These are phyloP conservation scores for Saccharum officinarum DNA, from an alignment of 176 grass and related monocot genomes.

Conservation along the genomic window DNA sequence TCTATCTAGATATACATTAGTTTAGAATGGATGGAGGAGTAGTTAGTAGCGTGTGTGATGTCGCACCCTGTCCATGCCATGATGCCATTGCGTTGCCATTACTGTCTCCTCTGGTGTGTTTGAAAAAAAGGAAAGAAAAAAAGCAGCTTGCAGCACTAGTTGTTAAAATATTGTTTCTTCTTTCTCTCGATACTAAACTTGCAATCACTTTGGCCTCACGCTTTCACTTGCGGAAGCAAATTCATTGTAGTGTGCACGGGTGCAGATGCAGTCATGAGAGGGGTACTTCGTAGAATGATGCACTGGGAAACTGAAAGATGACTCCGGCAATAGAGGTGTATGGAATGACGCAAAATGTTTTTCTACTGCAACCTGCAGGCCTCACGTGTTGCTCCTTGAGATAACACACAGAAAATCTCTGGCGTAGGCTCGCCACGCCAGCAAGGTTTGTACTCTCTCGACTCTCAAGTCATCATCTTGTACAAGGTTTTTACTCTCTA, in stretches of 20 bases:
- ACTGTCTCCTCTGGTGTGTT: background rate
- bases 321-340: constrained; percentile 3
- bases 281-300: no score
- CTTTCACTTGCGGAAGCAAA: constrained; percentile 29
- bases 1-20: no score
- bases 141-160: background rate
- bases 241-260: constrained; percentile 14
- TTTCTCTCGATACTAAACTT: background rate
- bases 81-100: background rate
- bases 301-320: background rate
- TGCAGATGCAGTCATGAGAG: background rate
- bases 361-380: constrained; percentile 18
- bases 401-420: constrained; percentile 1
- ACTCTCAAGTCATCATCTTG: background rate
- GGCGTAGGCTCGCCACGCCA: background rate
- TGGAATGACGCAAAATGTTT: constrained; percentile 29
- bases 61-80: background rate
- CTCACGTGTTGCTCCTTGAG: constrained; percentile 22
- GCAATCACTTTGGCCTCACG: constrained; percentile 34
- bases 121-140: background rate
- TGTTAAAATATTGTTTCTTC: background rate
- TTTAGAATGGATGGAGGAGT: background rate
- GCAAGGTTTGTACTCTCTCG: background rate
- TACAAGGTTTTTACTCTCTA: background rate
- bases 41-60: background rate